Evolutionary conservation across 345 rosid genomes (phyloP).

Genomic region (Eucalyptus pauciflora): DNA sequence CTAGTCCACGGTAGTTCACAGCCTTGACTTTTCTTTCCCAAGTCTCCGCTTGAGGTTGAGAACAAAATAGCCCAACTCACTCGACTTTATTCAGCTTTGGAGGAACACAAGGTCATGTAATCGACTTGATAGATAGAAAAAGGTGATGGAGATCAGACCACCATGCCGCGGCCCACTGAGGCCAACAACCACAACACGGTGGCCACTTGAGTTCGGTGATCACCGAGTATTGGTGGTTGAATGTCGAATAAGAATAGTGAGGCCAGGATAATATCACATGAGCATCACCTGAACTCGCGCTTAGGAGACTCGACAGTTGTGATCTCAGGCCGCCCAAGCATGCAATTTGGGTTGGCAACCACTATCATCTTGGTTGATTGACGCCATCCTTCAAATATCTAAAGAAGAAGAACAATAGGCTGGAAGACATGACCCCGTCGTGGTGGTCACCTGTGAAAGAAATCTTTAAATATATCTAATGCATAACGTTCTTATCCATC

Average conservation of each 20-base stretch:
- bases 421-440: too few relatives aligned
- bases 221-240: background rate
- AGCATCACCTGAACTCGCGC: background rate
- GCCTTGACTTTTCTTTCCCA: background rate
- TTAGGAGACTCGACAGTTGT: background rate
- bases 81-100: background rate
- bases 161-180: background rate
- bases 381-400: background rate
- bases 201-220: background rate
- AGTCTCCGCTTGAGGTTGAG: background rate
- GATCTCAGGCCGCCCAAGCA: background rate
- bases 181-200: background rate
- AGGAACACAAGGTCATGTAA: background rate
- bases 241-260: background rate
- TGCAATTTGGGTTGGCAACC: too few relatives aligned
- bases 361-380: background rate
- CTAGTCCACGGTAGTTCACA: background rate
- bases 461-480: too few relatives aligned
- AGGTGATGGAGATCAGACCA: background rate
- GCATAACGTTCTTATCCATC: fast-evolving
- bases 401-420: background rate
- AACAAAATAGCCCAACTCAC: background rate
- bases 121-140: background rate
- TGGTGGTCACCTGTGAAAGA: too few relatives aligned
- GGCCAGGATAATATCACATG: background rate